Conservation (phyloP, 805 yeast species). For the Spathaspora gorwiae region DNA sequence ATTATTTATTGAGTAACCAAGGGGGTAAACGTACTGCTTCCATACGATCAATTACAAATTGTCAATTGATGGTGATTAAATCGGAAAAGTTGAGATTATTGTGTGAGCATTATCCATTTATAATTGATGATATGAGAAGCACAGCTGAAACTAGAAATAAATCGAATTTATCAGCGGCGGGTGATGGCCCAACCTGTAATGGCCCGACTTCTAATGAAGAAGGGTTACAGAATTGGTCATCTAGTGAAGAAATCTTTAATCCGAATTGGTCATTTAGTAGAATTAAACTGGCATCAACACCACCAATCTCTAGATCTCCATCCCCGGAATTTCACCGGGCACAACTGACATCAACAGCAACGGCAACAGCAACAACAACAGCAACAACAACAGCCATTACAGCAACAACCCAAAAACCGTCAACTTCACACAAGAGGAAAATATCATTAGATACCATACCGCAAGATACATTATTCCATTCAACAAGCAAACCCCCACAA, state of each 20-base stretch:
- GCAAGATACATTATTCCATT: too few relatives aligned
- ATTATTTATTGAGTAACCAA: slow-evolving; percentile 36
- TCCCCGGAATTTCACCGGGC: background rate
- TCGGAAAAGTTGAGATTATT: slow-evolving; percentile 51
- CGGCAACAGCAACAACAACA: too few relatives aligned
- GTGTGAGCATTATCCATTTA: slow-evolving; percentile 53
- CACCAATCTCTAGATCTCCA: slow-evolving; percentile 1
- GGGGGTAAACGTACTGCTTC: slow-evolving; percentile 71
- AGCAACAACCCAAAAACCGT: background rate
- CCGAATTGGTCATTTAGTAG: background rate
- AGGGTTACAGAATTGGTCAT: too few relatives aligned
- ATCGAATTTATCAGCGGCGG: slow-evolving; percentile 21
- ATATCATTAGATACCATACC: background rate
- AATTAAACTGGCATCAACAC: background rate
- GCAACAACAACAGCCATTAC: too few relatives aligned
- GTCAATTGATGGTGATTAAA: slow-evolving; percentile 57
- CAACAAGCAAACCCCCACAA: slow-evolving; percentile 9
- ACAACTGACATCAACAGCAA: too few relatives aligned
- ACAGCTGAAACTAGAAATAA: slow-evolving; percentile 53
- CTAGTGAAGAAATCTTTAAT: background rate
- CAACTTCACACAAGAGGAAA: background rate
- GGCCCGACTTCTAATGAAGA: too few relatives aligned
- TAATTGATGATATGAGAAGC: slow-evolving; percentile 53
- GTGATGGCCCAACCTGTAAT: background rate
- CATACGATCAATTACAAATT: slow-evolving; percentile 55